Evolutionary conservation across 2,329 filamentous ascomycete species (phyloP).

Genomic region (Colletotrichum echinochloae): DNA sequence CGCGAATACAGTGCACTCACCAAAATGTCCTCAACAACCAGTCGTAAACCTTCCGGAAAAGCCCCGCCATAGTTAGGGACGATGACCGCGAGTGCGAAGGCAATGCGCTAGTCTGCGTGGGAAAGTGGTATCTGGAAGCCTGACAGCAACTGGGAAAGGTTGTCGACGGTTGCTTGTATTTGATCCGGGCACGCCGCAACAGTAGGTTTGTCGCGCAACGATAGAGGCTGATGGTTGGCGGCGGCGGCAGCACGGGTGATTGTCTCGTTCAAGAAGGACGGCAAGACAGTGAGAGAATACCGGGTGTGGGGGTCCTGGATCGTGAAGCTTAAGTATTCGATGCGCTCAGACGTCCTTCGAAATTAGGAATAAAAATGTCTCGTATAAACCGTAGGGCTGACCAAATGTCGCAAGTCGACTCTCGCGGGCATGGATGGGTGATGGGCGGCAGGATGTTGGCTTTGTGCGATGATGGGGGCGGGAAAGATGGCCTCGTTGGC

Average conservation of each 20-base stretch:
- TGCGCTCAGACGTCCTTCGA: constrained; percentile 50
- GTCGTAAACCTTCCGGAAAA: constrained; percentile 97
- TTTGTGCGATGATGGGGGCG: constrained; percentile 40
- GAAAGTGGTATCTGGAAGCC: background rate
- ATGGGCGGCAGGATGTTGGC: constrained; percentile 24
- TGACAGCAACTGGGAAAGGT: background rate
- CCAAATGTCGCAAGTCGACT: constrained; percentile 41
- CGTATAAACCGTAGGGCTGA: constrained; percentile 54
- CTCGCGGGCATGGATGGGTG: constrained; percentile 32
- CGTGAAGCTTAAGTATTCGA: constrained; percentile 54
- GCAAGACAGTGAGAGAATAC: constrained; percentile 45
- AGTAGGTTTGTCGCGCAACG: constrained; percentile 36
- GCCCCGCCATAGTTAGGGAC: constrained; percentile 77
- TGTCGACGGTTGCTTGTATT: constrained; percentile 3
- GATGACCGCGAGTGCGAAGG: constrained; percentile 41
- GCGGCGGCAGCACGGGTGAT: constrained; percentile 5
- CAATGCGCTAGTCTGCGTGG: constrained; percentile 36
- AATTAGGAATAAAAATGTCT: constrained; percentile 56
- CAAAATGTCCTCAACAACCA: constrained; percentile 98
- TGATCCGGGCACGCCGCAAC: constrained; percentile 3
- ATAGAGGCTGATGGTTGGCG: constrained; percentile 17
- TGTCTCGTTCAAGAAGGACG: constrained; percentile 35
- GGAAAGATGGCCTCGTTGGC: constrained; percentile 26
- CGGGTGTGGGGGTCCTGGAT: constrained; percentile 46
- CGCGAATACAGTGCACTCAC: constrained; percentile 64